phyloP scores from a whole-genome alignment of 768 basidiomycete genomes.

The Amylocystis lapponica region DNA sequence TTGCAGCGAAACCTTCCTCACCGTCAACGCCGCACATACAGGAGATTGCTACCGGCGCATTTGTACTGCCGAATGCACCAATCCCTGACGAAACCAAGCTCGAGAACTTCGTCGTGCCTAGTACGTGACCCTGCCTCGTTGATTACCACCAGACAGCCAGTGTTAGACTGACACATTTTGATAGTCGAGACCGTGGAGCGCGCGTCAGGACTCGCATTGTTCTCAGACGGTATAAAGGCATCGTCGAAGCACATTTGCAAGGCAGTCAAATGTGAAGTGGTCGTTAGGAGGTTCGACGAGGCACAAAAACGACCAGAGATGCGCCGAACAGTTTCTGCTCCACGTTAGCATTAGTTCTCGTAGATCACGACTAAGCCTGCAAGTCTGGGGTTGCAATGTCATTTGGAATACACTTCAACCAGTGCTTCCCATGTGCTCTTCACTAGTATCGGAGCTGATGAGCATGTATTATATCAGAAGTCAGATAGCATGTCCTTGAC shows the following conservation, averaged over 20 bases:
- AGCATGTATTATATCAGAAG: constrained; percentile 32
- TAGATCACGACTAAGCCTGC: too few species aligned
- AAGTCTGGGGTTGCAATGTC: too few species aligned
- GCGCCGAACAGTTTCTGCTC: constrained; percentile 49
- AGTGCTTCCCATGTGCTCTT: too few species aligned
- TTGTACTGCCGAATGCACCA: constrained; percentile 90
- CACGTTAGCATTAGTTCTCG: constrained; percentile 13
- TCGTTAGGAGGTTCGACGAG: constrained; percentile 89
- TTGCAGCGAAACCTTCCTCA: constrained; percentile 70
- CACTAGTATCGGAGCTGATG: too few species aligned
- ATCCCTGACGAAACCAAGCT: constrained; percentile 84
- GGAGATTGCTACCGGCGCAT: constrained; percentile 87
- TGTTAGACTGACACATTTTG: too few species aligned
- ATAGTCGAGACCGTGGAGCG: constrained; percentile 90
- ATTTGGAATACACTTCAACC: too few species aligned
- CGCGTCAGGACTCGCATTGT: constrained; percentile 82
- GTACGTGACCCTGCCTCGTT: too few species aligned
- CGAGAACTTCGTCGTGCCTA: constrained; percentile 75
- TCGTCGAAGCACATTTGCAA: constrained; percentile 83
- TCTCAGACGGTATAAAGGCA: constrained; percentile 73
- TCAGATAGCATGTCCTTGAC: constrained; percentile 82
- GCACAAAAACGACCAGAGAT: constrained; percentile 59
- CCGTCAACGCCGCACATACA: constrained; percentile 62
- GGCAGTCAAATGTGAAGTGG: constrained; percentile 81
- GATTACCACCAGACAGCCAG: too few species aligned